phyloP scores from a whole-genome alignment of 208 protist species.

The Leishmania braziliensis region DNA sequence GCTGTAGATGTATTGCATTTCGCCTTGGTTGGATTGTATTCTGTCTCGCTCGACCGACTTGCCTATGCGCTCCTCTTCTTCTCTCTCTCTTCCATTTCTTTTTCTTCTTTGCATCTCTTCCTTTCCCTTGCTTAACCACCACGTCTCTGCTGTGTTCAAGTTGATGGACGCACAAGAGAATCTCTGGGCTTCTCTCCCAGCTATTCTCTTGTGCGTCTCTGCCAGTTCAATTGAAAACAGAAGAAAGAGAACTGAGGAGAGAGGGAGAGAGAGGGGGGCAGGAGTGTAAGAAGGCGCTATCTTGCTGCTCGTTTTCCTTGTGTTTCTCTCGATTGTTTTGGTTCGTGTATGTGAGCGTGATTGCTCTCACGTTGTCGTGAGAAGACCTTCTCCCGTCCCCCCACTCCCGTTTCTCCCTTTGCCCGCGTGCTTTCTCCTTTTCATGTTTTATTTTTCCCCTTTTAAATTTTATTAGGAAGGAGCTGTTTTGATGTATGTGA shows the following conservation, averaged over 20 bases:
- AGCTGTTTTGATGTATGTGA: background rate
- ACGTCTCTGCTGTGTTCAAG: background rate
- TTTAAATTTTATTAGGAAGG: background rate
- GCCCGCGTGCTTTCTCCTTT: too few species aligned
- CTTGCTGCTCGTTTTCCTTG: background rate
- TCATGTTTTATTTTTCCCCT: background rate
- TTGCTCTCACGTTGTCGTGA: background rate
- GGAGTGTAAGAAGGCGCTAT: background rate
- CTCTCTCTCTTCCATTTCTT: background rate
- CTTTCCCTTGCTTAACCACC: background rate
- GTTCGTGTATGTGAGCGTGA: background rate
- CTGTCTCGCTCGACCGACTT: background rate
- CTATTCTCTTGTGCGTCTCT: background rate
- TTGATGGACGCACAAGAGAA: background rate
- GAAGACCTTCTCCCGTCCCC: background rate
- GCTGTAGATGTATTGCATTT: background rate
- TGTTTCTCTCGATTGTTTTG: background rate
- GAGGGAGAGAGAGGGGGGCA: background rate
- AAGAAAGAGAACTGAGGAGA: background rate
- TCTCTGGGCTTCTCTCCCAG: too few species aligned
- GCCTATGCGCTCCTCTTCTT: background rate
- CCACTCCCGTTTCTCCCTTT: background rate
- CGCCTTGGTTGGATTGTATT: background rate
- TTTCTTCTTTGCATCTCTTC: background rate
- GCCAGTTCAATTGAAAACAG: background rate